These are phyloP conservation scores for Nakataea oryzae DNA, from an alignment of 2,329 filamentous ascomycete genomes.

Conservation along the genomic window DNA sequence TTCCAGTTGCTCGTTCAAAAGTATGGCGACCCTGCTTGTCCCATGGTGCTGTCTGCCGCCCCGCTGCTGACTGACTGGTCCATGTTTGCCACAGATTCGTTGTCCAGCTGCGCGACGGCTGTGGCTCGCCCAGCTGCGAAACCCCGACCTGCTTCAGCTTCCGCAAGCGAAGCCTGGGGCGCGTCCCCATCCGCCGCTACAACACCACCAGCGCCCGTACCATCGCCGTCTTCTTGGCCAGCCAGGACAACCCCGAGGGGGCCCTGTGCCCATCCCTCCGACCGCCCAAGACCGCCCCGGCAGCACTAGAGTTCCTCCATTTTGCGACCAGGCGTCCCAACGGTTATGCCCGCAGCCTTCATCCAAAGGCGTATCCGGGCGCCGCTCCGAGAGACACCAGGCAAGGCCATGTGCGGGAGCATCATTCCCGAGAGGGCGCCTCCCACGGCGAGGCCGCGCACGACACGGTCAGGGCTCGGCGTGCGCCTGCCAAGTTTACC, in stretches of 20 bases:
- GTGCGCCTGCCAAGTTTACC: slow-evolving; percentile 17
- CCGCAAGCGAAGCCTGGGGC: slow-evolving; percentile 55
- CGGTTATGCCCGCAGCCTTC: neutral
- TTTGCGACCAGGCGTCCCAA: slow-evolving; percentile 25
- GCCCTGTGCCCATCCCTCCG: slow-evolving; percentile 51
- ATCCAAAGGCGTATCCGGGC: neutral
- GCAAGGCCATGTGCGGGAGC: slow-evolving; percentile 3
- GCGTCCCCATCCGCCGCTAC: slow-evolving; percentile 64
- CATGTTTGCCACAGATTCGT: slow-evolving; percentile 50
- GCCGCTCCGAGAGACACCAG: neutral
- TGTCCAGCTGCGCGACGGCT: slow-evolving; percentile 73
- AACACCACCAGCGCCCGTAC: slow-evolving; percentile 74
- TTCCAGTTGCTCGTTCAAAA: slow-evolving; percentile 59
- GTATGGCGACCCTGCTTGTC: slow-evolving; percentile 27
- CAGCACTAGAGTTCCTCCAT: slow-evolving; percentile 34
- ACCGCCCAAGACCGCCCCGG: slow-evolving; percentile 29
- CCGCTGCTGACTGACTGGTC: neutral
- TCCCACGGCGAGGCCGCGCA: neutral
- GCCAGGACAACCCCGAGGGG: slow-evolving; percentile 64
- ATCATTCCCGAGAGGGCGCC: neutral
- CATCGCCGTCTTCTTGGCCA: slow-evolving; percentile 69
- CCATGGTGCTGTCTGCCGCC: neutral
- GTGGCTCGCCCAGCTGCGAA: slow-evolving; percentile 55
- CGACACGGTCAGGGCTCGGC: neutral
- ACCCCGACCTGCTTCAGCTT: slow-evolving; percentile 75